Conservation (phyloP, 1,284 basidiomycete genomes). For the Mycena citricolor region DNA sequence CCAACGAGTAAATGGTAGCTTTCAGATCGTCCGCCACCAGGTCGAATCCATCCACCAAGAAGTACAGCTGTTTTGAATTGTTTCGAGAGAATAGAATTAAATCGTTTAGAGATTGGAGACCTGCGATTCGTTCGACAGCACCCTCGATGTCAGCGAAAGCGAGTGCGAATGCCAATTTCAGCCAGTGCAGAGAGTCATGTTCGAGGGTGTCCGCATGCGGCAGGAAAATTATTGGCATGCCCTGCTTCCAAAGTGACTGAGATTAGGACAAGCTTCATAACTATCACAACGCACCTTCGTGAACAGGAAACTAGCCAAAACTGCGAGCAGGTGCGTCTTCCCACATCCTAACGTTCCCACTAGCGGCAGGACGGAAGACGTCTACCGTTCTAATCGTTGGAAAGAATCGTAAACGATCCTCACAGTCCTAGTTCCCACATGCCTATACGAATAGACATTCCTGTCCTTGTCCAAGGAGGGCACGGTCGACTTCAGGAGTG, state of each 20-base stretch:
- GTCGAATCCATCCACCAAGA: constrained; percentile 19
- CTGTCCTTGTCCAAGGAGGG: constrained; percentile 1
- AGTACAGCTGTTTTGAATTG: constrained; percentile 14
- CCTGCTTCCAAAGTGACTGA: neutral
- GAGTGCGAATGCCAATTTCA: constrained; percentile 20
- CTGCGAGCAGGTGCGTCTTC: constrained; percentile 18
- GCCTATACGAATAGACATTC: constrained; percentile 4
- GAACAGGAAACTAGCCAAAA: constrained; percentile 19
- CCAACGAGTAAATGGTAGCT: neutral
- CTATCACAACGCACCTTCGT: constrained; percentile 10
- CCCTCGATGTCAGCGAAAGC: constrained; percentile 17
- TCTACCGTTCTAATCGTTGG: constrained; percentile 9
- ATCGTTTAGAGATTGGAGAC: constrained; percentile 7
- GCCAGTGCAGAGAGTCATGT: constrained; percentile 14
- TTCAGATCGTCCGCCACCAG: constrained; percentile 9
- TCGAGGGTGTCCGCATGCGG: constrained; percentile 12
- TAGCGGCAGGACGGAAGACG: constrained; percentile 5
- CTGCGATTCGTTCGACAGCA: constrained; percentile 5
- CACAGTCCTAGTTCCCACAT: constrained; percentile 16
- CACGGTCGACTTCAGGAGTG: constrained; percentile 17
- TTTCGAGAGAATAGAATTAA: constrained; percentile 15
- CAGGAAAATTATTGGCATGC: constrained; percentile 14
- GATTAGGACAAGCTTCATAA: neutral
- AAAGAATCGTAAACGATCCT: constrained; percentile 7
- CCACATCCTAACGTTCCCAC: constrained; percentile 14